These are phyloP conservation scores for Apiospora sp. DNA, from an alignment of 2,329 filamentous ascomycete genomes.

Conservation along the genomic window DNA sequence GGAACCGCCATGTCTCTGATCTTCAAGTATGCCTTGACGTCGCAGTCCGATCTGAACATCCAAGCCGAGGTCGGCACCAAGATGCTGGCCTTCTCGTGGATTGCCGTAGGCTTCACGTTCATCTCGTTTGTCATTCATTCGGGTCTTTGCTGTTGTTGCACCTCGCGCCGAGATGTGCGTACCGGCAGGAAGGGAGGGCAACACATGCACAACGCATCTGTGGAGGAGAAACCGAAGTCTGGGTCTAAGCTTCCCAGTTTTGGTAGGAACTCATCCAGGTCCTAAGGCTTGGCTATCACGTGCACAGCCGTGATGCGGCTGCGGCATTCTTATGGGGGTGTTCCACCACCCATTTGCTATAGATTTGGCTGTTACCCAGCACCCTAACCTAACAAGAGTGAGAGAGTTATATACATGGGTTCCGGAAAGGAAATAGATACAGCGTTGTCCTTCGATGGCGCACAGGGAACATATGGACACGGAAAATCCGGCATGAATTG, in stretches of 20 bases:
- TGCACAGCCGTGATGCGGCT: neutral
- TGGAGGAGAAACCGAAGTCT: neutral
- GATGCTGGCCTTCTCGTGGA: conserved; percentile 93
- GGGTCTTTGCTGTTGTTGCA: conserved; percentile 81
- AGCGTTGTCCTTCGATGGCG: neutral
- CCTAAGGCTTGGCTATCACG: neutral
- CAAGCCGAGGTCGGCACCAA: conserved; percentile 70
- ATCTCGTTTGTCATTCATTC: conserved; percentile 78
- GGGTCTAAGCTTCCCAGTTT: conserved; percentile 1
- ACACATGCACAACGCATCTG: conserved; percentile 12
- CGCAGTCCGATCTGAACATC: conserved; percentile 79
- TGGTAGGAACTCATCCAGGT: neutral
- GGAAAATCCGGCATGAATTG: neutral
- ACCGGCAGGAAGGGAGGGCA: conserved; percentile 45
- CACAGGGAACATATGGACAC: neutral
- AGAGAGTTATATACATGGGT: neutral
- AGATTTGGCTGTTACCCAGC: neutral
- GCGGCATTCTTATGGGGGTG: neutral
- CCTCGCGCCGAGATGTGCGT: conserved; percentile 60
- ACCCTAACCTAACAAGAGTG: neutral
- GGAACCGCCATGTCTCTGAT: conserved; percentile 86
- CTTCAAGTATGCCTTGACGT: conserved; percentile 78
- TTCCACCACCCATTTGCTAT: neutral
- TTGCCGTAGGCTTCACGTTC: conserved; percentile 71
- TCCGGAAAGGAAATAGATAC: neutral